These are phyloP conservation scores for Aspergillus sclerotialis DNA, from an alignment of 2,329 filamentous ascomycete genomes.

Conservation along the genomic window DNA sequence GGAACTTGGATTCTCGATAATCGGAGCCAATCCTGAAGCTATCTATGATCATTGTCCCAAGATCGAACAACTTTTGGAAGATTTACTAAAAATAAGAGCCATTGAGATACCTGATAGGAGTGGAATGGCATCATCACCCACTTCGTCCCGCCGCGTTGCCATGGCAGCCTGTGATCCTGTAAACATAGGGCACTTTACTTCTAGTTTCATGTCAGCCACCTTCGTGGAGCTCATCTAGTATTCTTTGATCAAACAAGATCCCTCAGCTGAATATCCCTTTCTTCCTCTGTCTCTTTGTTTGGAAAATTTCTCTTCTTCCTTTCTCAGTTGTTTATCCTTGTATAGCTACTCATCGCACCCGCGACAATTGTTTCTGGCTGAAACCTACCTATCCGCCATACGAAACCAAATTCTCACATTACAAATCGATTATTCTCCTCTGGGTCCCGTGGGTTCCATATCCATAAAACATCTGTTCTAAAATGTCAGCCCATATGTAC, in stretches of 20 bases:
- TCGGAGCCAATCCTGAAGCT: too few relatives aligned
- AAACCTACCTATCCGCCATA: too few relatives aligned
- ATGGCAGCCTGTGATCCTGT: slow-evolving; percentile 32
- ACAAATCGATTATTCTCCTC: too few relatives aligned
- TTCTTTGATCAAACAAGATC: neutral
- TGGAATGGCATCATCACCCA: slow-evolving; percentile 10
- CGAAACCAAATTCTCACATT: too few relatives aligned
- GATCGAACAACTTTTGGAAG: too few relatives aligned
- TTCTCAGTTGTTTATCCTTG: neutral
- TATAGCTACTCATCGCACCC: neutral
- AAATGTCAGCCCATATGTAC: slow-evolving; percentile 30
- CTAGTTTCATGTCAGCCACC: too few relatives aligned
- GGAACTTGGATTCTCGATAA: too few relatives aligned
- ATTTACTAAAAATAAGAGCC: slow-evolving; percentile 13
- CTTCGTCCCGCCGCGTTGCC: slow-evolving; percentile 23
- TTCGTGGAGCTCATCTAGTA: neutral
- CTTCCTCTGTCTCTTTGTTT: neutral
- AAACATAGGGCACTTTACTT: neutral
- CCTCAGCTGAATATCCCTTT: neutral
- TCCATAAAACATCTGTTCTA: slow-evolving; percentile 12
- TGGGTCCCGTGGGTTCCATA: neutral
- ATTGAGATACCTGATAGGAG: neutral
- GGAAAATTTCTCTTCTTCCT: neutral
- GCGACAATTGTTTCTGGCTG: too few relatives aligned
- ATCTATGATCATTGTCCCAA: too few relatives aligned